Conservation (phyloP, 1,284 basidiomycete species). For the Meripilus lineatus region DNA sequence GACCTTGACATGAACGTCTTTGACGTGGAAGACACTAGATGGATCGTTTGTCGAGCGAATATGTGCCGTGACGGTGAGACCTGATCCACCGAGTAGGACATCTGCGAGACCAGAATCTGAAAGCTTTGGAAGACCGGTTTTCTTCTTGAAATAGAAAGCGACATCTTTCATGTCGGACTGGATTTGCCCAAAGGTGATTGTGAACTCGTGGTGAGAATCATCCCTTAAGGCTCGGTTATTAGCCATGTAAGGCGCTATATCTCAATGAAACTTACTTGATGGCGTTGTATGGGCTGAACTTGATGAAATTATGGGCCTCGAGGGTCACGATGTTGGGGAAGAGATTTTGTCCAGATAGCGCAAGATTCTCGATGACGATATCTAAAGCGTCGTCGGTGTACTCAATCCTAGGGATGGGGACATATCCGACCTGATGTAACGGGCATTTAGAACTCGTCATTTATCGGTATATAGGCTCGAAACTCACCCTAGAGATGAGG, state of each 20-base stretch:
- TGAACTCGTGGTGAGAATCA: slow-evolving; percentile 64
- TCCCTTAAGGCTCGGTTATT: slow-evolving; percentile 35
- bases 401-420: slow-evolving; percentile 91
- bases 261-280: slow-evolving; percentile 26
- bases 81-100: slow-evolving; percentile 80
- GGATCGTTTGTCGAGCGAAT: slow-evolving; percentile 52
- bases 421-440: slow-evolving; percentile 62
- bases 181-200: slow-evolving; percentile 75
- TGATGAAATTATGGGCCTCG: slow-evolving; percentile 81
- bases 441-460: neutral
- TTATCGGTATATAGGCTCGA: neutral
- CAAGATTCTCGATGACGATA: slow-evolving; percentile 90
- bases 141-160: slow-evolving; percentile 81
- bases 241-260: slow-evolving; percentile 18
- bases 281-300: slow-evolving; percentile 71
- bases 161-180: slow-evolving; percentile 95
- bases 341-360: slow-evolving; percentile 79
- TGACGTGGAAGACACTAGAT: slow-evolving; percentile 65
- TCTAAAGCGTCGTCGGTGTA: slow-evolving; percentile 87
- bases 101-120: slow-evolving; percentile 91
- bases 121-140: slow-evolving; percentile 76
- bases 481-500: slow-evolving; percentile 63
- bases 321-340: slow-evolving; percentile 80
- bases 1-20: slow-evolving; percentile 76
- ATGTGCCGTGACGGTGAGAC: slow-evolving; percentile 61